phyloP scores from a whole-genome alignment of 352 stramenopile species.

The Globisporangium cylindrosporum region DNA sequence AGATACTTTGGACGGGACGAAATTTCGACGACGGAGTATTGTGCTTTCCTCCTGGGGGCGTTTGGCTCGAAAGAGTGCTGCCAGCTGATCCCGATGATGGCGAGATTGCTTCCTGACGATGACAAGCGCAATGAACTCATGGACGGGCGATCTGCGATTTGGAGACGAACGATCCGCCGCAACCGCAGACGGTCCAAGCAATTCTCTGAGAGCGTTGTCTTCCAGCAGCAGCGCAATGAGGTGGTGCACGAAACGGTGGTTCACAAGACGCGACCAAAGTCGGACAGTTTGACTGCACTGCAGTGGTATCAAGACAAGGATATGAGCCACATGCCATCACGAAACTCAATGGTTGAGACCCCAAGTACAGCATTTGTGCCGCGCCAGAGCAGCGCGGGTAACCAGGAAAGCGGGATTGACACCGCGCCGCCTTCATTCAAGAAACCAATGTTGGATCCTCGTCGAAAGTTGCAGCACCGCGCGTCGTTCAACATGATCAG shows the following conservation, averaged over 20 bases:
- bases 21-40: slow-evolving; percentile 70
- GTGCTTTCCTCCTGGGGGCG: slow-evolving; percentile 66
- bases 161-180: slow-evolving; percentile 51
- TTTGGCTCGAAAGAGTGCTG: slow-evolving; percentile 67
- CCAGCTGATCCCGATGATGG: slow-evolving; percentile 75
- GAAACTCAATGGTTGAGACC: slow-evolving; percentile 39
- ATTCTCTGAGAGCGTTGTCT: slow-evolving; percentile 70
- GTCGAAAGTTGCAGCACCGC: slow-evolving; percentile 63
- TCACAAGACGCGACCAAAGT: slow-evolving; percentile 44
- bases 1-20: slow-evolving; percentile 74
- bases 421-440: slow-evolving; percentile 23
- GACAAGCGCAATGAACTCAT: slow-evolving; percentile 60
- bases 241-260: slow-evolving; percentile 27
- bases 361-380: slow-evolving; percentile 2
- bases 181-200: slow-evolving; percentile 76
- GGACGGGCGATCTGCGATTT: slow-evolving; percentile 58
- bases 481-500: slow-evolving; percentile 63
- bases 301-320: slow-evolving; percentile 18
- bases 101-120: slow-evolving; percentile 60
- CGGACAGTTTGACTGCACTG: slow-evolving; percentile 33
- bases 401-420: slow-evolving; percentile 17
- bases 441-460: slow-evolving; percentile 39
- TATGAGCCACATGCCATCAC: slow-evolving; percentile 1
- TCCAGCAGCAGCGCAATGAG: slow-evolving; percentile 59
- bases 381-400: slow-evolving; percentile 18